Percentiles rank a stretch among this genome's conserved stretches.
These are phyloP conservation scores for Lepidium sativum DNA, from an alignment of 345 rosid genomes.

Conservation along the genomic window DNA sequence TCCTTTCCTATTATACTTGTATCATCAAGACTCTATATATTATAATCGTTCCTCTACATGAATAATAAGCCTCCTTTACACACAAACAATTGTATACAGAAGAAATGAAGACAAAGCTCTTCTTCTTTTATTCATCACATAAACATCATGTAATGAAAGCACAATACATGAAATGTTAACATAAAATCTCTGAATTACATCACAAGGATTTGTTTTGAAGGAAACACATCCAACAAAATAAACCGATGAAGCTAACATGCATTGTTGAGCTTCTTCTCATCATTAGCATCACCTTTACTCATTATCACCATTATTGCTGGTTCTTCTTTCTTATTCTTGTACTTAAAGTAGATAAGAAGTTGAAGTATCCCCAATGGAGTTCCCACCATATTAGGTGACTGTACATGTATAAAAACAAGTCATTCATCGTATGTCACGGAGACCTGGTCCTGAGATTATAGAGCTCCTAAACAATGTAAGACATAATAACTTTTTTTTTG, in stretches of 20 bases:
- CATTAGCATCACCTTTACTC: conserved; percentile 12
- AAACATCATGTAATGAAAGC: background rate
- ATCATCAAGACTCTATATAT: too few species aligned
- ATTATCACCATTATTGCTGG: conserved; percentile 16
- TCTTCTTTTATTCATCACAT: conserved; percentile 1
- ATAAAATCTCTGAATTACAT: background rate
- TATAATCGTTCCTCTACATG: too few species aligned
- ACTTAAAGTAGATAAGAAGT: conserved; percentile 50
- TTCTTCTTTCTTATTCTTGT: conserved; percentile 49
- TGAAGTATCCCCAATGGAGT: conserved; percentile 67
- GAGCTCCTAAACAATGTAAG: too few species aligned
- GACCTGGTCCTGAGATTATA: too few species aligned
- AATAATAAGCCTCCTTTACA: too few species aligned
- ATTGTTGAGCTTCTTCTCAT: conserved; percentile 20
- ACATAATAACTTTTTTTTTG: too few species aligned
- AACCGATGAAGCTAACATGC: conserved; percentile 6
- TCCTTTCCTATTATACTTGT: too few species aligned
- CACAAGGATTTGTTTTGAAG: background rate
- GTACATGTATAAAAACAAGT: too few species aligned
- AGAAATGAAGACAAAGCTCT: background rate
- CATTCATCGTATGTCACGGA: too few species aligned
- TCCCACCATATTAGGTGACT: conserved; percentile 72
- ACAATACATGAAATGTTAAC: background rate
- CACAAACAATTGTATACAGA: background rate
- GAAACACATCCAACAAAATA: background rate